phyloP scores from a whole-genome alignment of 305 asterid species.

The Solanum hybrid region DNA sequence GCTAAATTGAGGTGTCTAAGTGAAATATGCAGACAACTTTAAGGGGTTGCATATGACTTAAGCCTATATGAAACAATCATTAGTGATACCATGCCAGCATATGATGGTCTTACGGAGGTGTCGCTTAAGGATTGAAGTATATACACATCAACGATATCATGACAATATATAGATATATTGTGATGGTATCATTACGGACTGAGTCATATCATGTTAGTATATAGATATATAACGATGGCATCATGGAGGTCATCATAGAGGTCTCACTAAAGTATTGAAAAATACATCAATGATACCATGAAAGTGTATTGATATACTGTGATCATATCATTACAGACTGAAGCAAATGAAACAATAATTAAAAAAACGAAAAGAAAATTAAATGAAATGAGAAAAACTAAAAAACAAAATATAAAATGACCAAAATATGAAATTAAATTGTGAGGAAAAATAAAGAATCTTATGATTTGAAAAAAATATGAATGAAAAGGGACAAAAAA shows the following conservation, averaged over 20 bases:
- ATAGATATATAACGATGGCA: too few relatives aligned
- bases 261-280: not conserved
- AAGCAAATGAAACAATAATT: not conserved
- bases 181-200: not conserved
- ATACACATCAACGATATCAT: too few relatives aligned
- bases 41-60: too few relatives aligned
- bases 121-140: too few relatives aligned
- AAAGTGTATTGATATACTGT: too few relatives aligned
- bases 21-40: too few relatives aligned
- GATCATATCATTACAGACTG: not conserved
- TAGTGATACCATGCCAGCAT: not conserved
- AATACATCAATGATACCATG: not conserved
- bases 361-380: too few relatives aligned
- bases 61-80: too few relatives aligned
- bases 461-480: not conserved
- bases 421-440: not conserved
- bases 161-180: not conserved
- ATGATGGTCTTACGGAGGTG: too few relatives aligned
- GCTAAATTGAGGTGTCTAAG: too few relatives aligned
- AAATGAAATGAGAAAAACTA: not conserved
- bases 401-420: not conserved
- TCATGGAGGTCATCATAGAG: not conserved
- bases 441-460: not conserved
- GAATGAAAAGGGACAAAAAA: not conserved
- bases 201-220: not conserved